These are phyloP conservation scores for Yarrowia sp. DNA, from an alignment of 805 yeast species.

Conservation along the genomic window DNA sequence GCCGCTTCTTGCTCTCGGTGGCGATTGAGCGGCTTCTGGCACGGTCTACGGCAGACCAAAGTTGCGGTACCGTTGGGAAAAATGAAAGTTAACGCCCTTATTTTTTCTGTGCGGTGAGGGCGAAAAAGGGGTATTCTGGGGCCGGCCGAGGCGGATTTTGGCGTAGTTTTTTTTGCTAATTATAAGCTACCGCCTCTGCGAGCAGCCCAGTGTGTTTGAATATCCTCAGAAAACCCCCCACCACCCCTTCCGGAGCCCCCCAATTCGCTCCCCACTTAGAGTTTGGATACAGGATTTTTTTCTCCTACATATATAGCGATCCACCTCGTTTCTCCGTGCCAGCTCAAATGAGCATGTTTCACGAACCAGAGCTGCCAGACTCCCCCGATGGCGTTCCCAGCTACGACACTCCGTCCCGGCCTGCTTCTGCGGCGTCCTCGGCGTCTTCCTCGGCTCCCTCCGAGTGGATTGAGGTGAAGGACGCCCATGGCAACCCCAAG, in stretches of 20 bases:
- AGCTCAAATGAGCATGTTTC: conserved; percentile 23
- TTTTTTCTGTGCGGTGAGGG: background rate
- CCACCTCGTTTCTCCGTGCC: background rate
- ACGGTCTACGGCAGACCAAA: no score
- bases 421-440: background rate
- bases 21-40: background rate
- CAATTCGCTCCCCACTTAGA: background rate
- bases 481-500: conserved; percentile 20
- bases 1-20: no score
- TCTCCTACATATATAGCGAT: conserved; percentile 21
- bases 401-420: background rate
- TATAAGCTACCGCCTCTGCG: no score
- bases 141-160: no score
- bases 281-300: conserved; percentile 13
- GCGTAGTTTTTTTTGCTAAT: no score
- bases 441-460: background rate
- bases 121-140: background rate
- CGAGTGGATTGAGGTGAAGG: conserved; percentile 15
- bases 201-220: no score
- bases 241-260: background rate
- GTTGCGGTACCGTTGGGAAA: conserved; percentile 10
- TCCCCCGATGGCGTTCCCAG: background rate
- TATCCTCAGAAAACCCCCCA: background rate
- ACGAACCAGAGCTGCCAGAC: background rate
- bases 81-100: conserved; percentile 12